Evolutionary conservation across 1,284 basidiomycete genomes (phyloP).

Genomic region (Neolentinus lepideus): DNA sequence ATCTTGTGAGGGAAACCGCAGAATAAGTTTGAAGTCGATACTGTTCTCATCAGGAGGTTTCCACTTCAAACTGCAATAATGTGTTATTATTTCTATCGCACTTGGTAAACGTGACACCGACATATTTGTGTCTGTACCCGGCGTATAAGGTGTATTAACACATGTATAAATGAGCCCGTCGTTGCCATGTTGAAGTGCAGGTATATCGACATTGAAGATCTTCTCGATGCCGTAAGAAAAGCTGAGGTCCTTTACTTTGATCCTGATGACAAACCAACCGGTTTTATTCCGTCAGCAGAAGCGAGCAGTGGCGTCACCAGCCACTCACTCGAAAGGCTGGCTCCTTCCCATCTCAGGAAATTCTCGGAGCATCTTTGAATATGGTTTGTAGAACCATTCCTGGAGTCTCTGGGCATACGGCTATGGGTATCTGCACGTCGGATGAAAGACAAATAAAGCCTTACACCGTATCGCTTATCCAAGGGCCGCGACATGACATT

Average conservation of each 20-base stretch:
- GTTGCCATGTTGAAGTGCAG: slow-evolving; percentile 86
- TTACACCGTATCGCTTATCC: slow-evolving; percentile 86
- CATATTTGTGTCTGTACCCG: slow-evolving; percentile 94
- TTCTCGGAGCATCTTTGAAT: slow-evolving; percentile 62
- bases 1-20: slow-evolving; percentile 78
- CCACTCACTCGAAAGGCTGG: slow-evolving; percentile 81
- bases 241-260: slow-evolving; percentile 84
- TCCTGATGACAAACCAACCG: slow-evolving; percentile 33
- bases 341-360: slow-evolving; percentile 56
- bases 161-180: slow-evolving; percentile 98
- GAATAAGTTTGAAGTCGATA: slow-evolving; percentile 92
- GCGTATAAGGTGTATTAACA: slow-evolving; percentile 75
- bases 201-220: slow-evolving; percentile 82
- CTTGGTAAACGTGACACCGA: slow-evolving; percentile 29
- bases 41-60: slow-evolving; percentile 98
- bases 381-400: slow-evolving; percentile 81
- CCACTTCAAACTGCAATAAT: slow-evolving; percentile 83
- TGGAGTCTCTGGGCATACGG: slow-evolving; percentile 65
- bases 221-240: slow-evolving; percentile 85
- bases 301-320: slow-evolving; percentile 5
- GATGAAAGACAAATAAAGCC: neutral
- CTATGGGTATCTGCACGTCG: slow-evolving; percentile 8
- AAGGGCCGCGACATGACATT: slow-evolving; percentile 83
- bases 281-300: slow-evolving; percentile 5
- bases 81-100: slow-evolving; percentile 5